phyloP scores from a whole-genome alignment of 352 stramenopile species.

The Paralagenidium karlingii region DNA sequence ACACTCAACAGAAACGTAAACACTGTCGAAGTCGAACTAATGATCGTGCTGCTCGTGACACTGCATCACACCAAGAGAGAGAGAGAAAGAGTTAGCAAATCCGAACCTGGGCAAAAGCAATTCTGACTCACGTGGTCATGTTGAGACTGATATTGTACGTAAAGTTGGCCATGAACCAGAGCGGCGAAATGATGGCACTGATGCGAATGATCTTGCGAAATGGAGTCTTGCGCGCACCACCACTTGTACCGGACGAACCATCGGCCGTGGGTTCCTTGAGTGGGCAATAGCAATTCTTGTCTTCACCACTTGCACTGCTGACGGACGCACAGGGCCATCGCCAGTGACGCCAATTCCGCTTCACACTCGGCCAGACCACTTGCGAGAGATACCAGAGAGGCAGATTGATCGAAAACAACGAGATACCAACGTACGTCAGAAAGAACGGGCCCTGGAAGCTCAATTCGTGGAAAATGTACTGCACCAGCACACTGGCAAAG shows the following conservation, averaged over 20 bases:
- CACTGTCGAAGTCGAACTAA: slow-evolving; percentile 87
- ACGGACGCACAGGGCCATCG: neutral
- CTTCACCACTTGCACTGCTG: neutral
- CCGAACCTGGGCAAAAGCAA: no score
- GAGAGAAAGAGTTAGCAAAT: no score
- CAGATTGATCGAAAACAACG: slow-evolving; percentile 76
- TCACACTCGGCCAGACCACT: slow-evolving; percentile 21
- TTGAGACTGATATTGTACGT: slow-evolving; percentile 88
- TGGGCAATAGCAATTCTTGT: no score
- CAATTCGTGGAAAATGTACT: slow-evolving; percentile 83
- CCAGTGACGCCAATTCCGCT: slow-evolving; percentile 9
- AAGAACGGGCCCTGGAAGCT: slow-evolving; percentile 82
- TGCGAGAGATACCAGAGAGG: slow-evolving; percentile 60
- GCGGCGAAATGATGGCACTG: slow-evolving; percentile 70
- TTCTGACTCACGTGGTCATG: no score
- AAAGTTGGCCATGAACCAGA: slow-evolving; percentile 94
- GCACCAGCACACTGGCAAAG: slow-evolving; percentile 73
- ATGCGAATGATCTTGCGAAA: slow-evolving; percentile 24
- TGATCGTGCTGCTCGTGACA: slow-evolving; percentile 91
- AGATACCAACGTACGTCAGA: slow-evolving; percentile 81
- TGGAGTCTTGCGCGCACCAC: slow-evolving; percentile 6
- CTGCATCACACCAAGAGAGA: slow-evolving; percentile 6
- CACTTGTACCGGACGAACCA: slow-evolving; percentile 2
- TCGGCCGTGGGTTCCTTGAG: neutral
- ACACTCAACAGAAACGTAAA: slow-evolving; percentile 91